Evolutionary conservation across 139 green algal genomes (phyloP).

Genomic region (Chlamydomonas incerta): DNA sequence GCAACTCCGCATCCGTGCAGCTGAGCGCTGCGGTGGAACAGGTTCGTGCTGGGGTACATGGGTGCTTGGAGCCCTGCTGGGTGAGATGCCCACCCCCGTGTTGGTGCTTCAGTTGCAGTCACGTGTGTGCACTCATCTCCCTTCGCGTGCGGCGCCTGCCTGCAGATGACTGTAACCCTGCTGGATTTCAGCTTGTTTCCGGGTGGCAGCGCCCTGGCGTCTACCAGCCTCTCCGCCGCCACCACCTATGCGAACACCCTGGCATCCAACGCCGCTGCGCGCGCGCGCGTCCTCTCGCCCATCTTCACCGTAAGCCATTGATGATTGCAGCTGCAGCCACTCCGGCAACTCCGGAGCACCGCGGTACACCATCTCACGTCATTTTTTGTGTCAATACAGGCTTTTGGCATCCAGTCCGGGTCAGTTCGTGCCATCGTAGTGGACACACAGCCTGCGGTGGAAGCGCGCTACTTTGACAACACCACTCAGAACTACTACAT

Average conservation of each 20-base stretch:
- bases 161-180: background rate
- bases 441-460: no score
- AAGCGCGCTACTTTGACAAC: background rate
- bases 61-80: no score
- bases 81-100: background rate
- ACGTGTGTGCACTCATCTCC: background rate
- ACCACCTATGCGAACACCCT: no score
- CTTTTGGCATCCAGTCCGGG: no score
- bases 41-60: background rate
- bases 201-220: background rate
- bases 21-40: background rate
- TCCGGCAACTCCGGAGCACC: no score
- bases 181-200: background rate
- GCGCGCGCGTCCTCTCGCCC: background rate
- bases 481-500: background rate
- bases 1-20: background rate
- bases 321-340: no score
- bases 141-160: no score
- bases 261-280: background rate
- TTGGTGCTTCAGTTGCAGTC: background rate
- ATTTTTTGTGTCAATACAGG: no score
- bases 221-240: background rate
- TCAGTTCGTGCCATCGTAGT: no score
- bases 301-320: background rate
- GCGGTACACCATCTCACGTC: no score